Evolutionary conservation across 2,329 filamentous ascomycete species (phyloP).

Genomic region (Colletotrichum simmondsii): DNA sequence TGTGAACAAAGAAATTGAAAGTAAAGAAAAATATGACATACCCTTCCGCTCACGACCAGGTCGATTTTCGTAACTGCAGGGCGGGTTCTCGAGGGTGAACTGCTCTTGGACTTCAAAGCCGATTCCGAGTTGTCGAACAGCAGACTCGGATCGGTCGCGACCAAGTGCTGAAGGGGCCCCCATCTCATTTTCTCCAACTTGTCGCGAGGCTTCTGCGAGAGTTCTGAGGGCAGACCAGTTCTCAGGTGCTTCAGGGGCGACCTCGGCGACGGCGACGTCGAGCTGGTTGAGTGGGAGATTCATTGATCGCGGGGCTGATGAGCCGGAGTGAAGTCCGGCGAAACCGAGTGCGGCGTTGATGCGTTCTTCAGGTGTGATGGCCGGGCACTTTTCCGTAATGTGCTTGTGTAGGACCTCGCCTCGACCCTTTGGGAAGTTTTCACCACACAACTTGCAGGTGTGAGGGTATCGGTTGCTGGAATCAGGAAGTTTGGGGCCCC

Average conservation of each 20-base stretch:
- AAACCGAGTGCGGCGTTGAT: conserved; percentile 67
- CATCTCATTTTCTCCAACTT: conserved; percentile 61
- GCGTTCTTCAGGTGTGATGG: conserved; percentile 78
- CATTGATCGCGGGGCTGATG: conserved; percentile 31
- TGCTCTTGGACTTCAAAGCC: conserved; percentile 68
- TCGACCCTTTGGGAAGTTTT: conserved; percentile 90
- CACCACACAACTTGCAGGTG: conserved; percentile 88
- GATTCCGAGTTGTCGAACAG: conserved; percentile 27
- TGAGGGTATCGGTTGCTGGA: conserved; percentile 93
- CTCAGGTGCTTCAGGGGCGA: conserved; percentile 49
- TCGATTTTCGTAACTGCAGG: conserved; percentile 58
- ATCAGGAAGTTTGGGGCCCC: conserved; percentile 87
- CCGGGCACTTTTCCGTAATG: conserved; percentile 87
- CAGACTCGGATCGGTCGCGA: conserved; percentile 37
- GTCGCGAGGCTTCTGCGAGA: conserved; percentile 86
- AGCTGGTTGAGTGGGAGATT: conserved; percentile 32
- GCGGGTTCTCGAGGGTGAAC: conserved; percentile 67
- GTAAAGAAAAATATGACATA: conserved; percentile 37
- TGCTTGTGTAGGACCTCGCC: conserved; percentile 86
- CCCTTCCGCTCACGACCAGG: conserved; percentile 48
- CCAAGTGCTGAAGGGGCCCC: conserved; percentile 18
- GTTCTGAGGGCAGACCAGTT: conserved; percentile 87
- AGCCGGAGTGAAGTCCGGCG: conserved; percentile 32
- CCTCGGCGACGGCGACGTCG: conserved; percentile 24
- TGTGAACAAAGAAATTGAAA: neutral